Evolutionary conservation across 768 basidiomycete species (phyloP), one percentile per base, ranked within the genome.

Genomic region (Tulasnella sp.): DNA sequence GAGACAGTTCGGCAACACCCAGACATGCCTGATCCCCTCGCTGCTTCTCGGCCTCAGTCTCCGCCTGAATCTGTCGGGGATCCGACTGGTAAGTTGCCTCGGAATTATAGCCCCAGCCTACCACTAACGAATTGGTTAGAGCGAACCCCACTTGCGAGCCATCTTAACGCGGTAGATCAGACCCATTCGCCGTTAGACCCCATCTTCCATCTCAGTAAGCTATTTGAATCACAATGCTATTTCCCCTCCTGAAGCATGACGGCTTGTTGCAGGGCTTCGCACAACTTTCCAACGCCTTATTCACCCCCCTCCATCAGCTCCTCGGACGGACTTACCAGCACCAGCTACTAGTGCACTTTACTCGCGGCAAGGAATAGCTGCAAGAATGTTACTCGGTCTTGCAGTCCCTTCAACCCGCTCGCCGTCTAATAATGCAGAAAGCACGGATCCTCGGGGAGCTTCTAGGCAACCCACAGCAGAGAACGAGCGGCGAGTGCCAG

Each of bases 21-120:
- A 28, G 81, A 82, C 44, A 28, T 28, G 41, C 80, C 81, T 24
- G 81, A 81, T 50, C 69, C 80, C 37, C 74, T 81, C 3, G 80
- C 72, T 11, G 72, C 79, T 34, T 73, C 79, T 37, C 42, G 58
- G 41, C 18, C 77, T 12, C 37, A 78, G 20, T 34, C 31, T 60
- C 34, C 54, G 58, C 46, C 46, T 28, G 76, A 76, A 14, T 22
- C 0, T 50, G 64, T 18, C 20, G 24, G 64, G 18, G 64, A 69
- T 69, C 64, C 64, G 34, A 28, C 37, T 69, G 64, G 64, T 12
- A 69, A 69, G 64, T 28, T 3, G 5, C 18, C 37, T 69, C 9
- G n/a, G 3, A 69, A 16, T 69, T 37, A 16, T 69, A 5, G 34
- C 24, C 0, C 64, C 64, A 31, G 64, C 24, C 12, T 16, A 11